phyloP scores from a whole-genome alignment of 768 basidiomycete species.

The Suillus americanus region DNA sequence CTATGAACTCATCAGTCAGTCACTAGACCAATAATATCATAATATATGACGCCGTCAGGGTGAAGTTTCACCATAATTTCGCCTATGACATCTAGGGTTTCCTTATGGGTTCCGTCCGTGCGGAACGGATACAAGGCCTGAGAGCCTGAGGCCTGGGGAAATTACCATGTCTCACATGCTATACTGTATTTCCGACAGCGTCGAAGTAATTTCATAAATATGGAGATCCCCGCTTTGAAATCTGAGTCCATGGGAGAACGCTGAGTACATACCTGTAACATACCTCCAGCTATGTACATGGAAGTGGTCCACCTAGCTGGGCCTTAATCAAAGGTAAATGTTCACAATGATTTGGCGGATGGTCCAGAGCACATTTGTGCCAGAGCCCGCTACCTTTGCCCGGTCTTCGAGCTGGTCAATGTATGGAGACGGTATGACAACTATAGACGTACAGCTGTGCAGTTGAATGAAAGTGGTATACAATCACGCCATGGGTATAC shows the following conservation, averaged over 20 bases:
- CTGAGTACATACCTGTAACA: neutral
- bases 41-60: neutral
- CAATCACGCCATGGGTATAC: neutral
- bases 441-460: neutral
- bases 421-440: neutral
- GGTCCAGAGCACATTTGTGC: neutral
- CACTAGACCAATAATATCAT: neutral
- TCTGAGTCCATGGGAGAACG: too few relatives aligned
- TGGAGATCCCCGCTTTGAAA: neutral
- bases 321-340: neutral
- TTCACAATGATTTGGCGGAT: neutral
- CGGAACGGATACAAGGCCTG: neutral
- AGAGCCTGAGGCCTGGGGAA: neutral
- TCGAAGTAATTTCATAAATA: neutral
- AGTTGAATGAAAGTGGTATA: neutral
- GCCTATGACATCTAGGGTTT: neutral
- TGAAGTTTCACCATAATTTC: neutral
- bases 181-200: neutral
- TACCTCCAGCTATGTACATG: neutral
- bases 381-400: neutral
- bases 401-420: neutral
- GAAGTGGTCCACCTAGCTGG: neutral
- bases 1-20: neutral
- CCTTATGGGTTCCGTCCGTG: neutral
- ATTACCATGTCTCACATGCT: neutral